A percentile compares a stretch with the other conserved stretches of the same genome.
Evolutionary conservation across 257 asterid species (phyloP).

Genomic region (Solanum piurae): DNA sequence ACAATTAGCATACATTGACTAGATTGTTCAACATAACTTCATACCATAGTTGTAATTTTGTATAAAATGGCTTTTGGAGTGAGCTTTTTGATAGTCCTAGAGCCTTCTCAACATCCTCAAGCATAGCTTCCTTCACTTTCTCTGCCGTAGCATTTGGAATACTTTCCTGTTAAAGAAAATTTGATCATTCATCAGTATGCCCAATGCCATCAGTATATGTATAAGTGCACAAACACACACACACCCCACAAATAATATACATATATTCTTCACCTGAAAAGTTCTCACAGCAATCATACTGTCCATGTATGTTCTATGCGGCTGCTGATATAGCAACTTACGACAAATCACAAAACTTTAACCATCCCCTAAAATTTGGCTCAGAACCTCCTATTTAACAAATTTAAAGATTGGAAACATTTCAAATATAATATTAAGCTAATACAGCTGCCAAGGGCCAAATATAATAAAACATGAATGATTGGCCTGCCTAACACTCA

Average conservation of each 20-base stretch:
- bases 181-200: background rate
- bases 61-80: slow-evolving; percentile 56
- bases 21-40: slow-evolving; percentile 1
- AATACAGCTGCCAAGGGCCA: background rate
- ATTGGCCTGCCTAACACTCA: background rate
- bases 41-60: slow-evolving; percentile 81
- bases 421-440: background rate
- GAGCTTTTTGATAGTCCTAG: slow-evolving; percentile 57
- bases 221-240: background rate
- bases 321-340: background rate
- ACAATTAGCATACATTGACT: background rate
- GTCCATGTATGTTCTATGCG: background rate
- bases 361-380: background rate
- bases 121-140: slow-evolving; percentile 77
- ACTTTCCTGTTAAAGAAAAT: slow-evolving; percentile 47
- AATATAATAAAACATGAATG: background rate
- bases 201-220: background rate
- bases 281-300: background rate
- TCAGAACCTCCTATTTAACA: background rate
- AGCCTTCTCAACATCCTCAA: slow-evolving; percentile 73
- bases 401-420: background rate
- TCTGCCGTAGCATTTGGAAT: slow-evolving; percentile 68
- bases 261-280: background rate
- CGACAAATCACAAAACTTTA: background rate
- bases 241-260: background rate